Conservation (phyloP, 495 filamentous ascomycete species). For the Tetracladium marchalianum region DNA sequence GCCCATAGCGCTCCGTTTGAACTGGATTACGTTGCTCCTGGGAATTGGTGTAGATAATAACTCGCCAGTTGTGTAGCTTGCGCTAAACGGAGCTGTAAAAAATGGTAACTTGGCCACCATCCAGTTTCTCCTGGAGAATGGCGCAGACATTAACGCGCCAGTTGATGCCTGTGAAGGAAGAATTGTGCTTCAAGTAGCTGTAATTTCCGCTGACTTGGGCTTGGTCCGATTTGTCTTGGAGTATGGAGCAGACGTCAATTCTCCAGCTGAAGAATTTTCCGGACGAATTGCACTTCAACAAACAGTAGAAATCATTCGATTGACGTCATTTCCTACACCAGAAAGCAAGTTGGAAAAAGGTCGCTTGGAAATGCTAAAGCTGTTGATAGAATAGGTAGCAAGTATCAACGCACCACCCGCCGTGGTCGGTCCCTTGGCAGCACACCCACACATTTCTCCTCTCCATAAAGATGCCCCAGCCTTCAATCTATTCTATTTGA, state of each 20-base stretch:
- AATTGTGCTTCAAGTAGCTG: conserved; percentile 14
- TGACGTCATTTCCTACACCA: background rate
- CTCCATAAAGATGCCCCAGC: too few relatives aligned
- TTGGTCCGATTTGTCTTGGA: conserved; percentile 12
- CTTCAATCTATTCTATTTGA: too few relatives aligned
- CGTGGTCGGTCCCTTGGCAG: background rate
- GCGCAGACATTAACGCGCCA: conserved; percentile 2
- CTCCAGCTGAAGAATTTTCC: background rate
- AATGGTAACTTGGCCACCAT: conserved; percentile 7
- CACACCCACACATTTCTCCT: too few relatives aligned
- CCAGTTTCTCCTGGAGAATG: conserved; percentile 1
- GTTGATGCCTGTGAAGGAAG: conserved; percentile 3
- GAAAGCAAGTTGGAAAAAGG: background rate
- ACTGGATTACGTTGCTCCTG: too few relatives aligned
- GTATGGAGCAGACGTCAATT: conserved; percentile 14
- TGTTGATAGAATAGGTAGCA: background rate
- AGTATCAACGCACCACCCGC: conserved; percentile 1
- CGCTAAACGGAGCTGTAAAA: conserved; percentile 9
- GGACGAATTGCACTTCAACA: conserved; percentile 14
- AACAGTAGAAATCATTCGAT: conserved; percentile 4
- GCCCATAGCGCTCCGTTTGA: too few relatives aligned
- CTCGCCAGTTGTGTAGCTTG: background rate
- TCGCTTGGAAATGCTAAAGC: background rate
- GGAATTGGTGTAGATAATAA: conserved; percentile 1
- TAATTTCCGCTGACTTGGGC: background rate